Base-by-base conservation (phyloP, 108 stramenopile genomes). In the Cyclotella distinguenda region DNA sequence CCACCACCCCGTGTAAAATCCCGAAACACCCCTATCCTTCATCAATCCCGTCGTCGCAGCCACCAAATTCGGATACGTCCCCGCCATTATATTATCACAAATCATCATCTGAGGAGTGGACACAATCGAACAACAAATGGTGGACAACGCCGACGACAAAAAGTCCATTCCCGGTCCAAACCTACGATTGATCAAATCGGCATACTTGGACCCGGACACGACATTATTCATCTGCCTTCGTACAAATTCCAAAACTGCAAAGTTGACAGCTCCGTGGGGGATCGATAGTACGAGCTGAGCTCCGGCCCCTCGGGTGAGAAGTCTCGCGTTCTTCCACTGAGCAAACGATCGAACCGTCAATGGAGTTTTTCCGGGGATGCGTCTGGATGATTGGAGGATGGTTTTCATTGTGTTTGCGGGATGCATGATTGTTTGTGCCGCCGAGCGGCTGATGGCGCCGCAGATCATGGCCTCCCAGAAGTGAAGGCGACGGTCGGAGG, bases 91-190 rank as follows among this genome's bases (percentile, higher is more conserved):
- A 53, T 97, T 93, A 70, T 89, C 86, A 18, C 73, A 75, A 31
- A 99, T 89, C 91, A 99, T 96, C 97, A 97, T 97, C 72, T 97
- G 96, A 0, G 97, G 95, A 18, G 94, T 95, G 12, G 84, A 84
- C 18, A 96, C 90, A 6, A 95, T 78, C 25, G 92, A 94, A 72
- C 96, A 97, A 52, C 93, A 83, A 12, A 97, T 69, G 6, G 97
- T 98, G 13, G 91, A 85, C 35, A 95, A 66, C 13, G 95, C 89
- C 33, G 83, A 88, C n/a, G 91, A 92, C 31, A 91, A 28, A 76
- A 98, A 97, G 64, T 98, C 97, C 63, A 97, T 78, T 13, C 80
- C 92, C 4, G 95, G 84, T 25, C 97, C 95, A 45, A 64, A 91
- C 59, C 31, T 64, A 19, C 26, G 39, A 47, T 62, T 61, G 12